Percentiles rank a stretch among this genome's conserved stretches.
Conservation (phyloP, 2,329 filamentous ascomycete genomes). For the Hansfordia pulvinata region DNA sequence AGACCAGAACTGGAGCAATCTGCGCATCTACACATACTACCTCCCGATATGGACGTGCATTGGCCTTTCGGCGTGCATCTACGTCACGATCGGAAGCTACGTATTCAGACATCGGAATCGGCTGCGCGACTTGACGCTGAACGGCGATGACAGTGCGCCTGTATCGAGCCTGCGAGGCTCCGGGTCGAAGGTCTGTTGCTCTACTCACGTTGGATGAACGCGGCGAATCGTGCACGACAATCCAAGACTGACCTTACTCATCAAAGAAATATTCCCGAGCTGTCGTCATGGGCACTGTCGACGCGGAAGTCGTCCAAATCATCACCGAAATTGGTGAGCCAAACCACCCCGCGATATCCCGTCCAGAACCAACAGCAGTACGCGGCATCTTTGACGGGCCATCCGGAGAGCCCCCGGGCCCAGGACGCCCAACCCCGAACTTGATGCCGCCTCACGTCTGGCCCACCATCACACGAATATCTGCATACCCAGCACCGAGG, state of each 20-base stretch:
- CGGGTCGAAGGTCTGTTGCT: slow-evolving; percentile 15
- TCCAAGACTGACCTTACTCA: too few species aligned
- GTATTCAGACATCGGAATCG: slow-evolving; percentile 44
- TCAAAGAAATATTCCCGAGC: too few species aligned
- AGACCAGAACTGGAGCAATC: slow-evolving; percentile 33
- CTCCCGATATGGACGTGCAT: slow-evolving; percentile 49
- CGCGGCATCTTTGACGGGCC: slow-evolving; percentile 17
- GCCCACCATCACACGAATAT: slow-evolving; percentile 16
- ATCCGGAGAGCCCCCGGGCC: slow-evolving; percentile 5
- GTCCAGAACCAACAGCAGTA: too few species aligned
- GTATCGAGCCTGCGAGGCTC: slow-evolving; percentile 14
- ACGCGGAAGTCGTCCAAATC: slow-evolving; percentile 15
- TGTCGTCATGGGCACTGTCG: slow-evolving; percentile 17
- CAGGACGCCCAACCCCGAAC: slow-evolving; percentile 2
- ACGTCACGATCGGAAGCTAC: slow-evolving; percentile 42
- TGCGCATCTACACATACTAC: slow-evolving; percentile 49
- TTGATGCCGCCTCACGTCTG: slow-evolving; percentile 7
- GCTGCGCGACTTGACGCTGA: slow-evolving; percentile 33
- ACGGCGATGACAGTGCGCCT: slow-evolving; percentile 18
- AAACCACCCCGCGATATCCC: too few species aligned
- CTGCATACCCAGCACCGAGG: slow-evolving; percentile 11
- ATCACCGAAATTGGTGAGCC: too few species aligned
- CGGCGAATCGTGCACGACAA: too few species aligned
- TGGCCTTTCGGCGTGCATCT: slow-evolving; percentile 37
- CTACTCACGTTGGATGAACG: not conserved